phyloP scores from a whole-genome alignment of 2,329 filamentous ascomycete genomes.

The Amauroascus niger region DNA sequence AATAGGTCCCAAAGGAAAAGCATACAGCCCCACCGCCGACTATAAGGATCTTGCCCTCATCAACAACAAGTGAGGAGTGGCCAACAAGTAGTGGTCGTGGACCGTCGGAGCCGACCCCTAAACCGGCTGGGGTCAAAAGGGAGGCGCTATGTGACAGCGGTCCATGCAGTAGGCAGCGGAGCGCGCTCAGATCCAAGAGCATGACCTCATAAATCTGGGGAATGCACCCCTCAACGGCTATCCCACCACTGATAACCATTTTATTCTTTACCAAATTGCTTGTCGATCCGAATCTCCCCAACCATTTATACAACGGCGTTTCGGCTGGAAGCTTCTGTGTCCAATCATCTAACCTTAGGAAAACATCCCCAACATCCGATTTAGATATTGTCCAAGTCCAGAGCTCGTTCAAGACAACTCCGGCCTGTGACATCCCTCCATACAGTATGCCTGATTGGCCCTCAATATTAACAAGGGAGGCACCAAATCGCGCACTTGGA shows the following conservation, averaged over 20 bases:
- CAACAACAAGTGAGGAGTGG: conserved; percentile 45
- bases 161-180: conserved; percentile 9
- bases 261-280: conserved; percentile 39
- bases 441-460: conserved; percentile 52
- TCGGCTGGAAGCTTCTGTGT: conserved; percentile 20
- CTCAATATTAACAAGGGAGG: conserved; percentile 37
- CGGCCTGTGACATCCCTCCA: conserved; percentile 61
- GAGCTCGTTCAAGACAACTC: conserved; percentile 51
- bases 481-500: conserved; percentile 48
- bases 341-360: conserved; percentile 20
- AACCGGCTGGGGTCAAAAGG: conserved; percentile 14
- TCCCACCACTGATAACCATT: conserved; percentile 46
- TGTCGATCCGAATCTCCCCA: conserved; percentile 44
- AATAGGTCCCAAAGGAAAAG: conserved; percentile 82
- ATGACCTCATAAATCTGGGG: conserved; percentile 47
- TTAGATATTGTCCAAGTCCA: conserved; percentile 54
- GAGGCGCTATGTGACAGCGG: conserved; percentile 15
- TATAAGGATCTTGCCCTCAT: conserved; percentile 48
- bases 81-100: conserved; percentile 62
- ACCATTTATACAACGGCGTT: conserved; percentile 26
- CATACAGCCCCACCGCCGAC: conserved; percentile 76
- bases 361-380: conserved; percentile 26
- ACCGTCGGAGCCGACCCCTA: conserved; percentile 22
- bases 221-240: conserved; percentile 32
- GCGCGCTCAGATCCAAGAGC: conserved; percentile 24